Conservation (phyloP, 495 filamentous ascomycete species). For the Aspergillus baeticus region DNA sequence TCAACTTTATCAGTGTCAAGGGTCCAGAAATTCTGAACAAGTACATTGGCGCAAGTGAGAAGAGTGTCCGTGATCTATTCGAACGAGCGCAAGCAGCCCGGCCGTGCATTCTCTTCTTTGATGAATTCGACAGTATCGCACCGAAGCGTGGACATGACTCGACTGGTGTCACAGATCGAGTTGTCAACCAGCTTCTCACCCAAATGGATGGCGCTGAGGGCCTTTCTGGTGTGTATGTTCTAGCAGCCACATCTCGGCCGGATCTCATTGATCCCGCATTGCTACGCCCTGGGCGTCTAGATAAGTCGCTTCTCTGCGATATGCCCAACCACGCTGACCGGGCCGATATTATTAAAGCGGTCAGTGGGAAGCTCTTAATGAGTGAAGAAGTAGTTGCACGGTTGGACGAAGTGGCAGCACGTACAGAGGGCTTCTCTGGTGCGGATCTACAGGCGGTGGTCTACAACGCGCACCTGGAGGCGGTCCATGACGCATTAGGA, state of each 20-base stretch:
- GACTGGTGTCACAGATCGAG: constrained; percentile 95
- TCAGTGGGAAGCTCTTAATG: constrained; percentile 76
- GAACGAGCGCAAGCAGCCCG: constrained; percentile 85
- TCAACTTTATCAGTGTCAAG: constrained; percentile 98
- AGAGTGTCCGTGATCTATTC: constrained; percentile 91
- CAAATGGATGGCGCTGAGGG: constrained; percentile 99
- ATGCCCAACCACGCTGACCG: constrained; percentile 77
- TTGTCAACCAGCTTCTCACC: constrained; percentile 95
- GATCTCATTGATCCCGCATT: constrained; percentile 95
- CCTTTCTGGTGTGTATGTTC: constrained; percentile 88
- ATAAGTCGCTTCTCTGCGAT: constrained; percentile 88
- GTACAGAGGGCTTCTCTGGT: constrained; percentile 90
- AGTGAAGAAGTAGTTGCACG: constrained; percentile 52
- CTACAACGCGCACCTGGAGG: constrained; percentile 95
- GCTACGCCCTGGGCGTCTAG: constrained; percentile 81
- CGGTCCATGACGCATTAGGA: constrained; percentile 87
- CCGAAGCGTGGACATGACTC: constrained; percentile 96
- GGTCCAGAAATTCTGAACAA: constrained; percentile 98
- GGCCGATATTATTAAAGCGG: constrained; percentile 79
- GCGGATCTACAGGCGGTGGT: constrained; percentile 93
- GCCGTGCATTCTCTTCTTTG: constrained; percentile 94
- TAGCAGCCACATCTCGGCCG: constrained; percentile 87
- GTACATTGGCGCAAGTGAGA: constrained; percentile 95
- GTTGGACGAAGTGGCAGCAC: constrained; percentile 64
- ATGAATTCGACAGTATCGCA: constrained; percentile 96